A percentile compares a stretch with the other conserved stretches of the same genome.
Evolutionary conservation across 2,329 filamentous ascomycete species (phyloP).

Genomic region (Sphaerulina musiva): DNA sequence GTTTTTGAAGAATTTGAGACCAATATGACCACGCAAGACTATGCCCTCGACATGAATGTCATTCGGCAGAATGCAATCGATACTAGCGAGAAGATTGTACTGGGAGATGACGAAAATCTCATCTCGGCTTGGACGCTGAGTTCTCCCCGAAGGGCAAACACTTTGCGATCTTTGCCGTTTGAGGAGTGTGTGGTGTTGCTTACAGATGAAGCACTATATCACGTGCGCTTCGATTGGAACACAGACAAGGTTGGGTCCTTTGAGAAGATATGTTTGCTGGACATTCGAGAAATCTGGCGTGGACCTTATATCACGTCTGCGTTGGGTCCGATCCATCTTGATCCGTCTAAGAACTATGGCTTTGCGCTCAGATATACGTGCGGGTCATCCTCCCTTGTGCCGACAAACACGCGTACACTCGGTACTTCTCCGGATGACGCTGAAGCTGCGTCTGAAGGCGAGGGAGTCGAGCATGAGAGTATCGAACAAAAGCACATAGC

Average conservation of each 20-base stretch:
- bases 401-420: slow-evolving; percentile 80
- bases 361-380: slow-evolving; percentile 68
- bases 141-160: slow-evolving; percentile 66
- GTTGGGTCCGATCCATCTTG: slow-evolving; percentile 66
- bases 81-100: slow-evolving; percentile 75
- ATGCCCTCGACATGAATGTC: slow-evolving; percentile 76
- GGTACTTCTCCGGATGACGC: slow-evolving; percentile 47
- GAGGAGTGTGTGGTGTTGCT: slow-evolving; percentile 84
- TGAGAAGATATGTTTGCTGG: slow-evolving; percentile 72
- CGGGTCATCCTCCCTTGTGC: slow-evolving; percentile 61
- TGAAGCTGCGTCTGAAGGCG: slow-evolving; percentile 24
- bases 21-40: slow-evolving; percentile 88
- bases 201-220: slow-evolving; percentile 77
- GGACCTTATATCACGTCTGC: slow-evolving; percentile 90
- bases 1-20: slow-evolving; percentile 94
- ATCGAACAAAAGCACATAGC: slow-evolving; percentile 16
- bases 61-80: slow-evolving; percentile 87
- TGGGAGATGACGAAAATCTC: slow-evolving; percentile 73
- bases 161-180: slow-evolving; percentile 61
- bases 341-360: slow-evolving; percentile 75
- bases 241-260: slow-evolving; percentile 91
- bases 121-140: slow-evolving; percentile 84
- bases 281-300: slow-evolving; percentile 64
- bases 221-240: slow-evolving; percentile 89
- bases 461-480: not conserved